These are phyloP conservation scores for Corinectria fuckeliana DNA, from an alignment of 2,329 filamentous ascomycete species.

Conservation along the genomic window DNA sequence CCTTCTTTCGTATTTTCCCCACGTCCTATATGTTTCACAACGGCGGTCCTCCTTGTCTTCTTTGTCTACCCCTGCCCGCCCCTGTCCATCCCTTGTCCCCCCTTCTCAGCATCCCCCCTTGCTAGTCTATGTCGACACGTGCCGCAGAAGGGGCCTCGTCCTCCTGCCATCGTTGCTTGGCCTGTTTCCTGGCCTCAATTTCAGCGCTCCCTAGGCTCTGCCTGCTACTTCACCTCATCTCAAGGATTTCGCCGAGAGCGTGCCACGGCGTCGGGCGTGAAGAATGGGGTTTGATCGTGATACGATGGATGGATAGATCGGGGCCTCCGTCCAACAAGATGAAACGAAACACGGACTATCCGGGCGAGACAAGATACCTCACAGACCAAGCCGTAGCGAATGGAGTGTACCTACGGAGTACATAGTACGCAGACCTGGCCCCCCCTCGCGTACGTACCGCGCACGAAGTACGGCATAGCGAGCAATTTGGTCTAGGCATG, in stretches of 20 bases:
- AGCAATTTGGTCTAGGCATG: neutral
- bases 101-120: slow-evolving; percentile 10
- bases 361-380: slow-evolving; percentile 3
- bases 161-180: slow-evolving; percentile 1
- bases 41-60: slow-evolving; percentile 24
- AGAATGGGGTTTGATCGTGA: slow-evolving; percentile 3
- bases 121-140: slow-evolving; percentile 25
- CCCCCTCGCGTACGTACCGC: neutral
- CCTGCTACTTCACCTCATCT: neutral
- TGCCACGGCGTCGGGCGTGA: neutral
- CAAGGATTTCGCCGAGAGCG: slow-evolving; percentile 1
- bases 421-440: neutral
- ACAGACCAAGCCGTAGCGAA: slow-evolving; percentile 8
- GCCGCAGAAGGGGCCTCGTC: slow-evolving; percentile 29
- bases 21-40: slow-evolving; percentile 38
- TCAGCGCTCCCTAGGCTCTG: neutral
- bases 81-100: slow-evolving; percentile 18
- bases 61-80: slow-evolving; percentile 23
- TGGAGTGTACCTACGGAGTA: neutral
- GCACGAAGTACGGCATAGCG: neutral
- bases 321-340: slow-evolving; percentile 1
- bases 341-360: slow-evolving; percentile 15
- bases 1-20: slow-evolving; percentile 40
- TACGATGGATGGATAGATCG: neutral
- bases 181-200: neutral